Evolutionary conservation across 805 yeast genomes (phyloP).

Genomic region (Nadsonia fulvescens): DNA sequence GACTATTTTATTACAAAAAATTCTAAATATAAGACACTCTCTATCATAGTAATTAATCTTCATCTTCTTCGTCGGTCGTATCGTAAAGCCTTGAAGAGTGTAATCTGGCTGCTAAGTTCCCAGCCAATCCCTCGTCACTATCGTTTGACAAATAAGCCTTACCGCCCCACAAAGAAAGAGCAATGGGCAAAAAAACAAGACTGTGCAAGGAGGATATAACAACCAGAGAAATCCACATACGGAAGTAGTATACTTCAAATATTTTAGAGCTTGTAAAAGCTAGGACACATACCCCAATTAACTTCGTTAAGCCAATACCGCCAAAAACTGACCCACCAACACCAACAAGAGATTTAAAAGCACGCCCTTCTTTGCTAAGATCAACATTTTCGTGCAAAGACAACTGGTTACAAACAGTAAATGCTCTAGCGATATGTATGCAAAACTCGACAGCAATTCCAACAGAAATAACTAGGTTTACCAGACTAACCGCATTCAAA

Average conservation of each 20-base stretch:
- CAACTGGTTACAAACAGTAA: constrained; percentile 24
- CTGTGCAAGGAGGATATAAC: constrained; percentile 65
- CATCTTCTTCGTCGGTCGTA: constrained; percentile 1
- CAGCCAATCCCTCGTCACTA: constrained; percentile 17
- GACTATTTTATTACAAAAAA: too few relatives aligned
- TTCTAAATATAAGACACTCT: too few relatives aligned
- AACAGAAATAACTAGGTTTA: constrained; percentile 77
- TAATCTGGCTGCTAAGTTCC: constrained; percentile 13
- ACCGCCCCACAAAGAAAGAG: constrained; percentile 49
- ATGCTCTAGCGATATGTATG: constrained; percentile 70
- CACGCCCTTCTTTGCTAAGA: constrained; percentile 18
- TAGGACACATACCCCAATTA: constrained; percentile 71
- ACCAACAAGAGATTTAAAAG: constrained; percentile 42
- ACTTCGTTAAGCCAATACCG: constrained; percentile 79
- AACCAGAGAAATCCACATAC: constrained; percentile 83
- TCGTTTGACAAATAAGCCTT: constrained; percentile 26
- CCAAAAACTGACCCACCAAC: constrained; percentile 86
- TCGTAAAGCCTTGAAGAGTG: constrained; percentile 3
- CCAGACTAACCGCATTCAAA: constrained; percentile 76
- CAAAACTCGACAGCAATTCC: constrained; percentile 92
- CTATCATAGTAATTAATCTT: constrained; percentile 1
- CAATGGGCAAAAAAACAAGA: constrained; percentile 58
- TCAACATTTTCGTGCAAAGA: constrained; percentile 9
- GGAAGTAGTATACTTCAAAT: constrained; percentile 78
- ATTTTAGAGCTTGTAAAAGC: constrained; percentile 79